Base-by-base conservation (phyloP, 2,329 filamentous ascomycete species). In the Boeremia lycopersici region DNA sequence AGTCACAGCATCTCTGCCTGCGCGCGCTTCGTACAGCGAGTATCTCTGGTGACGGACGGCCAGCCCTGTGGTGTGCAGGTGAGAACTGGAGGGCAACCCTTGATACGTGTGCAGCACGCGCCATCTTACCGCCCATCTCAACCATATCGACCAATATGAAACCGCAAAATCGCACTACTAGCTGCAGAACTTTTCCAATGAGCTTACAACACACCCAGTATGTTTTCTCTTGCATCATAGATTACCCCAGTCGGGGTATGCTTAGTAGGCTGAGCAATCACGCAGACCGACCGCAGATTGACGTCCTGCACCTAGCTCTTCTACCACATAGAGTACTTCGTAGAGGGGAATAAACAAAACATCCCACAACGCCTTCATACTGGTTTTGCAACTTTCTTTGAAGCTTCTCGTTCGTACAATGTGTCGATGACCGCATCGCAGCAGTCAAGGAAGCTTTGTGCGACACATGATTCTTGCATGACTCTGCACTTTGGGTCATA, bases 11-110 rank as follows among this genome's bases (percentile, higher is more conserved):
- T 40, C 45, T 28, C 43, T 53, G 15, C 50, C 55, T 57, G 62
- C 58, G 62, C 63, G 62, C 62, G 62, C 62, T 63, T 65, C 58
- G 28, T n/a, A 15, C 41, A 34, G 19, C 19, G 19, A 23, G 19
- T 23, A 23, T 5, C 19, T 23, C n/a, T 48, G 17, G 33, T 6
- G 26, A 30, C 44, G 38, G 13, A 33, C 54, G 44, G 44, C 47
- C 39, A 49, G 60, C 48, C 38, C 23, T 35, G 43, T 44, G 39
- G 45, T 53, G 50, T 42, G 40, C 41, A 23, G 19, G 19, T 19
- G 35, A 13, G 12, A 41, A 45, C 34, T 54, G 35, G 31, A 35
- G 35, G 19, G 33, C 33, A 46, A 54, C 54, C 62, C 52, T 53
- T 48, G 25, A 31, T 38, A 17, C 39, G 23, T 12, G 7, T 43